Percentiles rank a stretch among this genome's conserved stretches.
Evolutionary conservation across 371 early-diverging fungal genomes (phyloP).

Genomic region (Mucor mucedo): DNA sequence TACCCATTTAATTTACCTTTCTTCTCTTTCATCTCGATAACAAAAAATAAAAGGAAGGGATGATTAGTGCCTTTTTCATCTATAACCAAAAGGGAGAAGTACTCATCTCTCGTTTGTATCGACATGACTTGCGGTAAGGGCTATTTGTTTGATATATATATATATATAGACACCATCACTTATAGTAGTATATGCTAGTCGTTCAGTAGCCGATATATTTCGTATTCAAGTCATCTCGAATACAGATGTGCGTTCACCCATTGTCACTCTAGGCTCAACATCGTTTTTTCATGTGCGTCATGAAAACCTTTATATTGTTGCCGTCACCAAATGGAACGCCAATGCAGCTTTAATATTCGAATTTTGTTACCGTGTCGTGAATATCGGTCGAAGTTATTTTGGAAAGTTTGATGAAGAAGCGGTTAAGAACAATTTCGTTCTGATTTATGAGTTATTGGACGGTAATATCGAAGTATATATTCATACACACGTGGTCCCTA

Average conservation of each 20-base stretch:
- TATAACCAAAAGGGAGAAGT: conserved; percentile 97
- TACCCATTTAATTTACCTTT: conserved; percentile 1
- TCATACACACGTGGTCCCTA: neutral
- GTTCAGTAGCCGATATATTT: conserved; percentile 94
- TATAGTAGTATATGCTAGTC: conserved; percentile 60
- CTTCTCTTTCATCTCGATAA: conserved; percentile 12
- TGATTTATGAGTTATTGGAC: conserved; percentile 91
- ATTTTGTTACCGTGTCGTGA: conserved; percentile 80
- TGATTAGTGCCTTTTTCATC: conserved; percentile 92
- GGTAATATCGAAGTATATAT: conserved; percentile 54
- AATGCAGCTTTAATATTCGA: conserved; percentile 88
- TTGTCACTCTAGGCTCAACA: conserved; percentile 86
- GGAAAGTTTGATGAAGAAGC: conserved; percentile 89
- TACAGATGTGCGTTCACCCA: conserved; percentile 88
- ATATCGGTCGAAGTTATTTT: conserved; percentile 83
- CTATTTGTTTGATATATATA: neutral
- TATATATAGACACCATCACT: neutral
- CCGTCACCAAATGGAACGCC: conserved; percentile 83
- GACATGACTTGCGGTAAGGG: conserved; percentile 90
- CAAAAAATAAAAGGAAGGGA: conserved; percentile 23
- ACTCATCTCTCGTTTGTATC: conserved; percentile 94
- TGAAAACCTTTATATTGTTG: conserved; percentile 89
- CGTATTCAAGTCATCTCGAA: conserved; percentile 96
- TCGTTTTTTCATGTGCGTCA: conserved; percentile 90
- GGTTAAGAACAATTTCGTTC: conserved; percentile 89